A percentile compares a stretch with the other conserved stretches of the same genome.
Conservation (phyloP, 192 early-diverging fungal genomes). For the Mortierella antarctica region DNA sequence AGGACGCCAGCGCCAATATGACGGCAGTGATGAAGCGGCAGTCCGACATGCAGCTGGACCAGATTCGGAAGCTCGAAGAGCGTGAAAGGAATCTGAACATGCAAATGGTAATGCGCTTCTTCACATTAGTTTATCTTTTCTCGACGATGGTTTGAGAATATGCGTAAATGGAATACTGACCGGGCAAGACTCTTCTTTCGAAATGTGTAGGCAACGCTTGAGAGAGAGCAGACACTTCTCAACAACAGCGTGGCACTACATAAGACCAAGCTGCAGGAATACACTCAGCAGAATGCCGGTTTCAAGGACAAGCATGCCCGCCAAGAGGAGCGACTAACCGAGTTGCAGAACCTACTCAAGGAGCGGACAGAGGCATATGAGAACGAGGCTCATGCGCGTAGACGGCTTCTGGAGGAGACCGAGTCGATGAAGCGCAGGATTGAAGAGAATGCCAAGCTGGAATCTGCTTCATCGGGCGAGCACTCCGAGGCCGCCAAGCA, state of each 20-base stretch:
- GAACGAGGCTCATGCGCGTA: conserved; percentile 67
- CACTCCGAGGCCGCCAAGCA: conserved; percentile 31
- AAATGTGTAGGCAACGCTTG: conserved; percentile 35
- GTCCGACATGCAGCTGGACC: conserved; percentile 90
- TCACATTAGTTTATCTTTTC: neutral
- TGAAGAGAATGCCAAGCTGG: conserved; percentile 58
- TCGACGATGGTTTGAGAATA: neutral
- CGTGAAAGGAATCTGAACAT: conserved; percentile 75
- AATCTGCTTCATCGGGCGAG: conserved; percentile 6
- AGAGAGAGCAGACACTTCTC: conserved; percentile 39
- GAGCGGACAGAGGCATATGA: conserved; percentile 75
- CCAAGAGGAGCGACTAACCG: conserved; percentile 35
- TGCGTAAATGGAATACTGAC: conserved; percentile 1
- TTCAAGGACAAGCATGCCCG: conserved; percentile 48
- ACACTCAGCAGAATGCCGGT: conserved; percentile 34
- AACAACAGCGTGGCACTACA: conserved; percentile 35
- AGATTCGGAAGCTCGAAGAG: conserved; percentile 85
- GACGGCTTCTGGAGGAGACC: conserved; percentile 67
- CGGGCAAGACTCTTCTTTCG: neutral
- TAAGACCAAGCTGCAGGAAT: conserved; percentile 38
- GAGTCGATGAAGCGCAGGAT: conserved; percentile 71
- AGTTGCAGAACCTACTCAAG: conserved; percentile 62
- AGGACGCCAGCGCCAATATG: conserved; percentile 72
- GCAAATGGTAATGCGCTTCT: conserved; percentile 56
- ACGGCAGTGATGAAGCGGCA: conserved; percentile 81